A percentile compares a stretch with the other conserved stretches of the same genome.
phyloP scores from a whole-genome alignment of 2,329 filamentous ascomycete genomes.

The Ambrosiella cleistominuta region DNA sequence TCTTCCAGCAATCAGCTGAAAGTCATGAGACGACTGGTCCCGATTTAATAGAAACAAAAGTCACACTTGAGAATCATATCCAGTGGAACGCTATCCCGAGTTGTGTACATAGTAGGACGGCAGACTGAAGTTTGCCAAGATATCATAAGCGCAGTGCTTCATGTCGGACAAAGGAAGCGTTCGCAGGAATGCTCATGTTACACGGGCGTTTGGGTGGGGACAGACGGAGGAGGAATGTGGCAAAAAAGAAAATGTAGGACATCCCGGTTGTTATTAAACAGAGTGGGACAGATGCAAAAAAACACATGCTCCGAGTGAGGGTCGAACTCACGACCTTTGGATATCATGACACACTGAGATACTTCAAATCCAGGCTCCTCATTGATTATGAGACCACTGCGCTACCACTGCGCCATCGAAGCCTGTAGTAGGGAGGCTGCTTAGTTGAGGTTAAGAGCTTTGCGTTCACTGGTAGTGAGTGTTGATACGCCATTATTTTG shows the following conservation, averaged over 20 bases:
- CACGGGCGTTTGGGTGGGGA: neutral
- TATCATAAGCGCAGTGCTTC: too few species aligned
- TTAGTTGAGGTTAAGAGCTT: neutral
- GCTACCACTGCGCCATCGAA: constrained; percentile 14
- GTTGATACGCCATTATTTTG: neutral
- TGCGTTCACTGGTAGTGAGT: neutral
- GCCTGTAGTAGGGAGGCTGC: constrained; percentile 4
- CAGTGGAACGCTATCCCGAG: too few species aligned
- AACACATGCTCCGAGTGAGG: constrained; percentile 13
- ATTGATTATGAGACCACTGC: constrained; percentile 14
- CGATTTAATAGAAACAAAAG: too few species aligned
- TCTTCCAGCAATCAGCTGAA: too few species aligned
- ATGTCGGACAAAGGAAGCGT: too few species aligned
- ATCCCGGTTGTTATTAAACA: constrained; percentile 5
- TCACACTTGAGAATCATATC: too few species aligned
- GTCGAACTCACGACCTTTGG: constrained; percentile 15
- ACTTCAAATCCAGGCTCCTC: constrained; percentile 10
- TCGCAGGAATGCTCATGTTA: neutral
- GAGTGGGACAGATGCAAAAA: neutral
- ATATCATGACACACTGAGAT: constrained; percentile 10
- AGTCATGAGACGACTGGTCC: too few species aligned
- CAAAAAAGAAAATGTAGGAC: neutral
- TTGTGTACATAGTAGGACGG: too few species aligned
- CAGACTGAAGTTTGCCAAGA: too few species aligned
- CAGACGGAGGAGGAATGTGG: neutral